A percentile compares a stretch with the other conserved stretches of the same genome.
Conservation (phyloP, 805 yeast genomes). For the Pichia nanzhaoensis region DNA sequence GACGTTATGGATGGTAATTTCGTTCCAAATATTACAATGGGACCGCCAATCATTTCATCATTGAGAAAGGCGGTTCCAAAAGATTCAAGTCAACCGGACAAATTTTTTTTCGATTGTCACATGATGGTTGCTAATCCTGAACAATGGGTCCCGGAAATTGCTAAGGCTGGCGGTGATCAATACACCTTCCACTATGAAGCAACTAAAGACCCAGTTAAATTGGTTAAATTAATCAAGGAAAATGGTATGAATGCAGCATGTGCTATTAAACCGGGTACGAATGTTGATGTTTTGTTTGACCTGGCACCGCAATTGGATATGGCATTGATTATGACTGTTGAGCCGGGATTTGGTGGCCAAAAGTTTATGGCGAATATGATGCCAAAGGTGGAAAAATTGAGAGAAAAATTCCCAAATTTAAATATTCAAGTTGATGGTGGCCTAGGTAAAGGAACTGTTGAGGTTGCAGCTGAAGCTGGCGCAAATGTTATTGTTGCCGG, state of each 20-base stretch:
- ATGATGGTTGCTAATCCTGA: constrained; percentile 96
- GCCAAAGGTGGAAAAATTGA: constrained; percentile 82
- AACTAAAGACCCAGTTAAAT: constrained; percentile 65
- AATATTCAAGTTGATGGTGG: constrained; percentile 98
- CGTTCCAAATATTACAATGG: constrained; percentile 93
- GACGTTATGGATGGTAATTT: constrained; percentile 99
- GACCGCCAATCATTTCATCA: constrained; percentile 80
- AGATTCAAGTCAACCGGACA: constrained; percentile 17
- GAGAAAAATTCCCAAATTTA: constrained; percentile 67
- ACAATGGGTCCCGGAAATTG: constrained; percentile 89
- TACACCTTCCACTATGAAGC: constrained; percentile 96
- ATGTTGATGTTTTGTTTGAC: constrained; percentile 59
- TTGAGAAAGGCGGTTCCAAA: constrained; percentile 74
- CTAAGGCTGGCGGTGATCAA: constrained; percentile 90
- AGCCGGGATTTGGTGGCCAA: constrained; percentile 99
- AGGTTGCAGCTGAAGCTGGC: constrained; percentile 89
- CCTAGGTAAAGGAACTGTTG: constrained; percentile 76
- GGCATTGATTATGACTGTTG: constrained; percentile 98
- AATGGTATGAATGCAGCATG: constrained; percentile 91
- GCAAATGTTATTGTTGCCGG: constrained; percentile 99
- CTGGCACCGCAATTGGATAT: constrained; percentile 75
- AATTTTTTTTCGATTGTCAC: constrained; percentile 79
- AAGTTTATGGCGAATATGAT: constrained; percentile 93
- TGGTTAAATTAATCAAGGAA: constrained; percentile 68
- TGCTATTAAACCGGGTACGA: constrained; percentile 90